Evolutionary conservation across 2,329 filamentous ascomycete genomes (phyloP), one percentile per base, ranked within the genome.

Genomic region (Ceratocystis destructans): DNA sequence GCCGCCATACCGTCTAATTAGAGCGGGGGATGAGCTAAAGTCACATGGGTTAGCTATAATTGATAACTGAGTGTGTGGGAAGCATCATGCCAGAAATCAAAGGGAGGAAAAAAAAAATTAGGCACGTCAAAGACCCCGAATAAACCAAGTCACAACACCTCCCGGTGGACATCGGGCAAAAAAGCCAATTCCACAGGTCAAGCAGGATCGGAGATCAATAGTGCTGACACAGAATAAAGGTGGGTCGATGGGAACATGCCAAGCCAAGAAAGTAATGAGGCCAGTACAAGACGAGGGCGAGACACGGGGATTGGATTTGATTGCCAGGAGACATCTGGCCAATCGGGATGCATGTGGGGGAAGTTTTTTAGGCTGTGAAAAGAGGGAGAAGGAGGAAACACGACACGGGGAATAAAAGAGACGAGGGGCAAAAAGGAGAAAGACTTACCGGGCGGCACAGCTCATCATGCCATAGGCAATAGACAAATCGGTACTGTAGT

Each of bases 1-100:
- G n/a, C 76, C 78, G 25, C 82, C 82, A 77, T 82, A 84, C 61
- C 83, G 80, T 69, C 83, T 81, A 70, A 83, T 83, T 66, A 85
- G 76, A 66, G 71, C 75, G 0, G 80, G 78, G 3, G 83, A 85
- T 72, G 81, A 83, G 68, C 82, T 84, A 65, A 31, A 31, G 15
- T 50, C 3, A 15, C 37, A 5, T 15, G 53, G 44, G 65, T 68
- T 62, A 67, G 64, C 17, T 4, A 31, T 1, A 61, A 31, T 5
- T 31, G 4, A 20, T 12, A 10, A 48, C 5, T 8, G 1, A 5
- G 8, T 7, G 20, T 22, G 7, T 20, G 8, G 5, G n/a, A 10
- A 7, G 5, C 46, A 22, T n/a, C 3, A 20, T 48, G 17, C 17
- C 15, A 20, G 2, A 22, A n/a, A 6, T 6, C 3, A 10, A 7